A percentile compares a stretch with the other conserved stretches of the same genome.
These are phyloP conservation scores for Mallotus nudiflorus DNA, from an alignment of 345 rosid species.

Conservation along the genomic window DNA sequence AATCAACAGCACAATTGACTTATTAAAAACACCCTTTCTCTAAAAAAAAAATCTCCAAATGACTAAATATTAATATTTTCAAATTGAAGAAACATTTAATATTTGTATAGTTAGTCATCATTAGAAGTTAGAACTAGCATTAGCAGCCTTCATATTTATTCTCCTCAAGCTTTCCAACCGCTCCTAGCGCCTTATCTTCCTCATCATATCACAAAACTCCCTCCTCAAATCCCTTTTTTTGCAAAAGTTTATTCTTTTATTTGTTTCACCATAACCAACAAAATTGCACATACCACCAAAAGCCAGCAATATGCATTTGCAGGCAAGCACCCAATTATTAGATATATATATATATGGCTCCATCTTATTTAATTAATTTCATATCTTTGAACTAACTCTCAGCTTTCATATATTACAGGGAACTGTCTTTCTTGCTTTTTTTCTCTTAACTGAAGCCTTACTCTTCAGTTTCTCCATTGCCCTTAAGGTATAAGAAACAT, in stretches of 20 bases:
- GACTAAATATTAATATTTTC: background rate
- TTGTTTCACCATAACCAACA: background rate
- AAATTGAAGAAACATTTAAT: too few species aligned
- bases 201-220: too few species aligned
- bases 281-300: background rate
- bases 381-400: constrained; percentile 7
- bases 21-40: background rate
- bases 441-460: constrained; percentile 35
- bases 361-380: too few species aligned
- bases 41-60: background rate
- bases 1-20: background rate
- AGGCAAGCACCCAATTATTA: too few species aligned
- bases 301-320: constrained; percentile 13
- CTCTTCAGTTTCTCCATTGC: constrained; percentile 50
- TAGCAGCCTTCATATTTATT: too few species aligned
- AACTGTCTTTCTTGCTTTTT: constrained; percentile 23
- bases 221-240: too few species aligned
- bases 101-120: too few species aligned
- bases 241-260: background rate
- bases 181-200: background rate
- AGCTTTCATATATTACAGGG: constrained; percentile 33
- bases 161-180: background rate
- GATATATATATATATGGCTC: too few species aligned
- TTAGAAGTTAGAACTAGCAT: too few species aligned
- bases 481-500: constrained; percentile 64